These are phyloP conservation scores for Yueomyces sp. DNA, from an alignment of 805 yeast genomes.

Conservation along the genomic window DNA sequence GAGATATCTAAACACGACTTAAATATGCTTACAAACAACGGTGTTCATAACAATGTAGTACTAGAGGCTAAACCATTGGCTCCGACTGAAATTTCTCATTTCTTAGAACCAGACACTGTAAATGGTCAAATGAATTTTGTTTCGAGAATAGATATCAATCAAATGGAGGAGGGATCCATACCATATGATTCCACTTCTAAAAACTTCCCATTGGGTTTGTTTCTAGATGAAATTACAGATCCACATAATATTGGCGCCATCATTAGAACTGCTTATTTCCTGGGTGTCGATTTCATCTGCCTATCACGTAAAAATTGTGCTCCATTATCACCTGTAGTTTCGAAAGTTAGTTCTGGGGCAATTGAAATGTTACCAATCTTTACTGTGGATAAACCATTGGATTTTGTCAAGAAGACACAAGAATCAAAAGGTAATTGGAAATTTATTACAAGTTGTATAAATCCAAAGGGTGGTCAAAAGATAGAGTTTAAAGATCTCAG, in stretches of 20 bases:
- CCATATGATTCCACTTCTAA: constrained; percentile 5
- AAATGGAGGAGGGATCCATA: neutral
- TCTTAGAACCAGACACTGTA: constrained; percentile 21
- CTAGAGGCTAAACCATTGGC: constrained; percentile 40
- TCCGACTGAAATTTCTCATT: constrained; percentile 11
- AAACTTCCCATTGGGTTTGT: constrained; percentile 53
- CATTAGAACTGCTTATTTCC: constrained; percentile 61
- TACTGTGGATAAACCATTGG: constrained; percentile 42
- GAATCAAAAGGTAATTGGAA: constrained; percentile 43
- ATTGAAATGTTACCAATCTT: constrained; percentile 58
- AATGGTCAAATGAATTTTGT: constrained; percentile 5
- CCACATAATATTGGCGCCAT: constrained; percentile 85
- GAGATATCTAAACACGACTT: constrained; percentile 32
- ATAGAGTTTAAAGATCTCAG: constrained; percentile 32
- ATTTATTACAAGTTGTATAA: constrained; percentile 47
- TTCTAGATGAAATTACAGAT: constrained; percentile 67
- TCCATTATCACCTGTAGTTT: constrained; percentile 60
- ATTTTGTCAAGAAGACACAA: constrained; percentile 44
- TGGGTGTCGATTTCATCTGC: constrained; percentile 72
- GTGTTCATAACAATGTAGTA: constrained; percentile 72
- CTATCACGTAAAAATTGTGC: constrained; percentile 62
- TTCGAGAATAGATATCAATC: constrained; percentile 2
- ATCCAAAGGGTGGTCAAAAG: constrained; percentile 24
- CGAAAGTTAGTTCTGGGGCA: constrained; percentile 78
- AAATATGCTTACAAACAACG: constrained; percentile 47